Conservation (phyloP, 208 protist genomes). For the Crithidia mellificae region DNA sequence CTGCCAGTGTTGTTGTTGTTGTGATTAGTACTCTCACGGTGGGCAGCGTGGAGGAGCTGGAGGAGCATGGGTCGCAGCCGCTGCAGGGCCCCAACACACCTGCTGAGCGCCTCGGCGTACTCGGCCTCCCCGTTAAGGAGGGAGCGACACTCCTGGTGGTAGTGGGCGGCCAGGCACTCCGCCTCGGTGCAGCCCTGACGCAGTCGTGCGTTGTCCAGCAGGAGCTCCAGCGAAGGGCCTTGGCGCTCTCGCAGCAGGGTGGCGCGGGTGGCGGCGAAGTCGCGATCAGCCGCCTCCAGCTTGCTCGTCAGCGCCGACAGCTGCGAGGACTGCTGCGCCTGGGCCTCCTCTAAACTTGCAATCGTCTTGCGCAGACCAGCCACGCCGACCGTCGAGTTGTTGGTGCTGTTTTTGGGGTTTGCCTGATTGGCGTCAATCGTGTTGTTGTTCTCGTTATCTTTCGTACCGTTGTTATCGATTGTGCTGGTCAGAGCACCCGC, state of each 20-base stretch:
- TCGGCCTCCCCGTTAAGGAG: slow-evolving; percentile 57
- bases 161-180: slow-evolving; percentile 80
- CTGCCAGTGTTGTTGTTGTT: background rate
- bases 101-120: slow-evolving; percentile 65
- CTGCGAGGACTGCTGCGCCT: slow-evolving; percentile 35
- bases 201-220: slow-evolving; percentile 73
- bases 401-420: too few species aligned
- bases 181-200: slow-evolving; percentile 80
- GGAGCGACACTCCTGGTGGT: slow-evolving; percentile 71
- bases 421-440: slow-evolving; percentile 54
- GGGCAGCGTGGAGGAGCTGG: background rate
- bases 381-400: slow-evolving; percentile 51
- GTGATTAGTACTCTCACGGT: background rate
- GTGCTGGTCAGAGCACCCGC: background rate
- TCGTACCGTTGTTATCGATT: too few species aligned
- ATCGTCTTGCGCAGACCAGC: slow-evolving; percentile 65
- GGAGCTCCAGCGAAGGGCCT: slow-evolving; percentile 60
- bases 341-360: slow-evolving; percentile 45
- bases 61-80: slow-evolving; percentile 35
- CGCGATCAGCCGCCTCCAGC: slow-evolving; percentile 57
- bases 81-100: slow-evolving; percentile 52
- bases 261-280: slow-evolving; percentile 45
- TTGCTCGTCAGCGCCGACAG: slow-evolving; percentile 39
- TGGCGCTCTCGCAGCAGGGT: slow-evolving; percentile 65
- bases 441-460: background rate